A percentile compares a stretch with the other conserved stretches of the same genome.
Evolutionary conservation across 192 early-diverging fungal species (phyloP).

Genomic region (Umbelopsis vinacea): DNA sequence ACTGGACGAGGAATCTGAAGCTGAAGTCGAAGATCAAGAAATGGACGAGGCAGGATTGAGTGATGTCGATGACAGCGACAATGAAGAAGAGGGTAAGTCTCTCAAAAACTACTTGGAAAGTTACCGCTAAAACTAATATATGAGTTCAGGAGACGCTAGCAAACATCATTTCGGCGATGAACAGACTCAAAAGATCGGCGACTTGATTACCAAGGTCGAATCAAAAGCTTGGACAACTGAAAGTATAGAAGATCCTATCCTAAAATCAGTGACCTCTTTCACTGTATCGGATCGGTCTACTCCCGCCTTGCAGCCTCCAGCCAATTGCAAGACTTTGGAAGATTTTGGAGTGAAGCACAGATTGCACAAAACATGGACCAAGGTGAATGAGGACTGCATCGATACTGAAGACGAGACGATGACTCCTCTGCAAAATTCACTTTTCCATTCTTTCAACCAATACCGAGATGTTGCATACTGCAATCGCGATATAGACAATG

Average conservation of each 20-base stretch:
- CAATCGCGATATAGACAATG: conserved; percentile 61
- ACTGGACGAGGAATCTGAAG: conserved; percentile 22
- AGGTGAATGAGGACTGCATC: conserved; percentile 24
- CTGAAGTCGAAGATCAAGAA: conserved; percentile 25
- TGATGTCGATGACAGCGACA: conserved; percentile 36
- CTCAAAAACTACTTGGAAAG: neutral
- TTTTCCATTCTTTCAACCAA: conserved; percentile 68
- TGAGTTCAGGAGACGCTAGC: conserved; percentile 24
- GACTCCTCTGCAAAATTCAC: conserved; percentile 59
- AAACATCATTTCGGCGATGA: conserved; percentile 47
- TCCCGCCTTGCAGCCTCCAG: neutral
- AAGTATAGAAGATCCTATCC: conserved; percentile 32
- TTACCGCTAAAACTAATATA: neutral
- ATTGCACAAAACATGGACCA: conserved; percentile 28
- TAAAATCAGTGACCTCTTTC: conserved; percentile 37
- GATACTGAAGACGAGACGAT: conserved; percentile 10
- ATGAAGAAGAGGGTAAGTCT: conserved; percentile 4
- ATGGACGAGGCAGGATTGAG: conserved; percentile 32
- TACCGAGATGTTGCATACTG: conserved; percentile 83
- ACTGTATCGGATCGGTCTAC: neutral
- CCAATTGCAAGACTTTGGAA: conserved; percentile 30
- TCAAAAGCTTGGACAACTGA: conserved; percentile 45
- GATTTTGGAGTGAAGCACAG: conserved; percentile 35
- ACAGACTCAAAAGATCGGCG: conserved; percentile 33
- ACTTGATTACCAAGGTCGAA: conserved; percentile 37